Evolutionary conservation across 1,139 yeast genomes (phyloP).

Genomic region (Kurtzmaniella quercitrusa): DNA sequence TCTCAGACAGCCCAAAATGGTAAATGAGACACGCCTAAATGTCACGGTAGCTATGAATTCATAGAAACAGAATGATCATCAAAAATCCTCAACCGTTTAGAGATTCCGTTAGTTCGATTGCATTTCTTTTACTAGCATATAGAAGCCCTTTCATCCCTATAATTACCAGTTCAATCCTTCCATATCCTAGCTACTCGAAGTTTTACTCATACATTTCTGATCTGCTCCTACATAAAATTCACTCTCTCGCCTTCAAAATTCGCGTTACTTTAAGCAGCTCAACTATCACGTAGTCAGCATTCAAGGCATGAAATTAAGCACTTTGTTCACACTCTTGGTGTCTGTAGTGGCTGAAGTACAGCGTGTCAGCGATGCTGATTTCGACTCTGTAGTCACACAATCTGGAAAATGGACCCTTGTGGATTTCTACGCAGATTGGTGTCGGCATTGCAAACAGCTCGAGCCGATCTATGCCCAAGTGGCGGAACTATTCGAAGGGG

Average conservation of each 20-base stretch:
- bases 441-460: slow-evolving; percentile 69
- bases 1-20: too few species aligned
- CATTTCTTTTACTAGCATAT: too few species aligned
- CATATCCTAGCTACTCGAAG: too few species aligned
- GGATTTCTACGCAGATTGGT: slow-evolving; percentile 79
- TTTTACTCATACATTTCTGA: too few species aligned
- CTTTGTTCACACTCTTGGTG: neutral
- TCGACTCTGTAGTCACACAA: slow-evolving; percentile 50
- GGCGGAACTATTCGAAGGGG: slow-evolving; percentile 45
- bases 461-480: slow-evolving; percentile 62
- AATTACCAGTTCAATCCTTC: too few species aligned
- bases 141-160: too few species aligned
- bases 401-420: slow-evolving; percentile 64
- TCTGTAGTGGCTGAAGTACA: slow-evolving; percentile 9
- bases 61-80: too few species aligned
- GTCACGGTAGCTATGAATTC: too few species aligned
- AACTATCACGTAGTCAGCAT: neutral
- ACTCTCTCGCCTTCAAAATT: neutral
- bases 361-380: slow-evolving; percentile 40
- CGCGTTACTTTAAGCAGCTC: neutral
- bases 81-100: too few species aligned
- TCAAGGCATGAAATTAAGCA: neutral
- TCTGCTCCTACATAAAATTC: neutral
- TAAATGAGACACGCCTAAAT: too few species aligned
- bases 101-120: neutral